A percentile compares a stretch with the other conserved stretches of the same genome.
phyloP scores from a whole-genome alignment of 768 basidiomycete species.

The Lepiota venenata region DNA sequence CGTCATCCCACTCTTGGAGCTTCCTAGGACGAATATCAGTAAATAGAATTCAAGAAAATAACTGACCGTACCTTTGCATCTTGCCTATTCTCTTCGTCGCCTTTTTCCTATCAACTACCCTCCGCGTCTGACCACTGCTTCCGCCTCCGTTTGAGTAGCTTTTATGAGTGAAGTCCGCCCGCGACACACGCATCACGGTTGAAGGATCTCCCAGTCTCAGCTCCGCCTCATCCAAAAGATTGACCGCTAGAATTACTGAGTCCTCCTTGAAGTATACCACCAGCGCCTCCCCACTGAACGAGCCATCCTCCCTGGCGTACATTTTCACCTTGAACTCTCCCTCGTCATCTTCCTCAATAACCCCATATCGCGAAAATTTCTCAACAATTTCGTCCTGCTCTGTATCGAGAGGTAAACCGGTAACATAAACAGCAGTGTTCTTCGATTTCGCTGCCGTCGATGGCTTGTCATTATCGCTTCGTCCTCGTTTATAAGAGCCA shows the following conservation, averaged over 20 bases:
- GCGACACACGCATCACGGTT: conserved; percentile 69
- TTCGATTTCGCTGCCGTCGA: conserved; percentile 67
- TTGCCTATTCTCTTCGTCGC: conserved; percentile 73
- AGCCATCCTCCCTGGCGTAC: conserved; percentile 84
- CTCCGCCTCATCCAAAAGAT: conserved; percentile 89
- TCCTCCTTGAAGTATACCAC: conserved; percentile 98
- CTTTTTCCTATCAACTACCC: conserved; percentile 75
- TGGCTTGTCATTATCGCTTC: conserved; percentile 47
- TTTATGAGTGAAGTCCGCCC: conserved; percentile 80
- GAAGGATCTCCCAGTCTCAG: conserved; percentile 76
- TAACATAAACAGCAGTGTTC: conserved; percentile 91
- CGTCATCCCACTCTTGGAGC: conserved; percentile 90
- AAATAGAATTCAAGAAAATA: background rate
- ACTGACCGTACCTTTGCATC: conserved; percentile 71
- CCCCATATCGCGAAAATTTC: conserved; percentile 88
- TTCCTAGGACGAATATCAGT: conserved; percentile 50
- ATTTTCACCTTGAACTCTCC: conserved; percentile 94
- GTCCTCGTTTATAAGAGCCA: conserved; percentile 67
- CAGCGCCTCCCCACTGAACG: conserved; percentile 91
- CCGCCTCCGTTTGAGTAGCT: conserved; percentile 35
- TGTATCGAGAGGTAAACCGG: conserved; percentile 74
- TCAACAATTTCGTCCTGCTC: conserved; percentile 72
- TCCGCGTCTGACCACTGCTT: conserved; percentile 44
- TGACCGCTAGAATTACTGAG: conserved; percentile 82
- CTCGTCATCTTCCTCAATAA: conserved; percentile 90